Conservation (phyloP, 176 grass and related monocot species). For the Carex littledalei region DNA sequence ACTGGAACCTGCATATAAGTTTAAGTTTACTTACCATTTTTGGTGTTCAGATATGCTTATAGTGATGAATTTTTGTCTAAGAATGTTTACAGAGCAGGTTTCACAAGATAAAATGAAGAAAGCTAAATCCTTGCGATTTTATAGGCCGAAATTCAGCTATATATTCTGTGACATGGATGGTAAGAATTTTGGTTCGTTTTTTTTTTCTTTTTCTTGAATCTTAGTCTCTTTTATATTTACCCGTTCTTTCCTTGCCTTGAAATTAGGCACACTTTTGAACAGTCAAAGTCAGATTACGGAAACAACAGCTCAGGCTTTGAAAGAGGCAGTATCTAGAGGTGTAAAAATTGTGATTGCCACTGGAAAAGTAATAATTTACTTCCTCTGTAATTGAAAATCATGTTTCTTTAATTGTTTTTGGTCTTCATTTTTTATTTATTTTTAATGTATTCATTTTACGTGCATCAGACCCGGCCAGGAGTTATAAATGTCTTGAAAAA, state of each 20-base stretch:
- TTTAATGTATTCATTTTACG: slow-evolving; percentile 25
- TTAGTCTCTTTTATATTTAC: slow-evolving; percentile 11
- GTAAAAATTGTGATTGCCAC: slow-evolving; percentile 92
- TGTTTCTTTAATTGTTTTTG: slow-evolving; percentile 14
- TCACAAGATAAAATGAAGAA: slow-evolving; percentile 41
- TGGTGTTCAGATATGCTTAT: neutral
- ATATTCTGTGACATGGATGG: slow-evolving; percentile 99
- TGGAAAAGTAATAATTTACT: slow-evolving; percentile 63
- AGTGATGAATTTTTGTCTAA: slow-evolving; percentile 41
- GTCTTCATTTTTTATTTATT: slow-evolving; percentile 25
- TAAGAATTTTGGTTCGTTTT: slow-evolving; percentile 27
- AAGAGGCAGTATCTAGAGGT: slow-evolving; percentile 77
- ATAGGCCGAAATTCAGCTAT: slow-evolving; percentile 89
- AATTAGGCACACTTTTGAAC: slow-evolving; percentile 90
- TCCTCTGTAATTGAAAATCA: neutral
- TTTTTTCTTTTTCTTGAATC: slow-evolving; percentile 17
- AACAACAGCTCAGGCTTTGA: slow-evolving; percentile 80
- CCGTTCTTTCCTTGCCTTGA: slow-evolving; percentile 8
- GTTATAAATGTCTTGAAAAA: slow-evolving; percentile 63
- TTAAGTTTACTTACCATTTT: neutral
- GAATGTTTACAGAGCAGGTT: slow-evolving; percentile 65
- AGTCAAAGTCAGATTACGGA: slow-evolving; percentile 82
- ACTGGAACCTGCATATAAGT: neutral
- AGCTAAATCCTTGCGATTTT: slow-evolving; percentile 76
- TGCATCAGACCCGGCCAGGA: slow-evolving; percentile 65